Evolutionary conservation across 495 filamentous ascomycete genomes (phyloP).

Genomic region (Cercophora newfieldiana): DNA sequence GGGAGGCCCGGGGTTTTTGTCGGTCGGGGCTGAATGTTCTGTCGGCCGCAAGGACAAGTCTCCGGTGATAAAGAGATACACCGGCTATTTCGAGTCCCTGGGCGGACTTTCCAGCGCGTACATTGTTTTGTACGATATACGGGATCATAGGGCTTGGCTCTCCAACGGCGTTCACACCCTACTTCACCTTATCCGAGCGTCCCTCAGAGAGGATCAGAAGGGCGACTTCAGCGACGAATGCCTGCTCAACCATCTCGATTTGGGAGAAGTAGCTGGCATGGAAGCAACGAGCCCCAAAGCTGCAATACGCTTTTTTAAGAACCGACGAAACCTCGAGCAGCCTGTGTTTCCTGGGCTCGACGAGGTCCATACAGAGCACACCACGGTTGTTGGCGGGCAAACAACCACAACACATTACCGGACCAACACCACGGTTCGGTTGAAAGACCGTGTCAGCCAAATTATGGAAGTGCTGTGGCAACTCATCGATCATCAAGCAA

Average conservation of each 20-base stretch:
- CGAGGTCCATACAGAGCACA: slow-evolving; percentile 12
- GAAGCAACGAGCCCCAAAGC: neutral
- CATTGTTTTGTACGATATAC: slow-evolving; percentile 14
- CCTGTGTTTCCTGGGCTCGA: slow-evolving; percentile 6
- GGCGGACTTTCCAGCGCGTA: slow-evolving; percentile 4
- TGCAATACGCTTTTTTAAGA: slow-evolving; percentile 10
- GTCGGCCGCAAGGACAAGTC: slow-evolving; percentile 16
- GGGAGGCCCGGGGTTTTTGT: slow-evolving; percentile 7
- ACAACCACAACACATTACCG: slow-evolving; percentile 9
- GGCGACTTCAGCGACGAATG: neutral
- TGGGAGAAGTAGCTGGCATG: neutral
- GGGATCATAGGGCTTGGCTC: slow-evolving; percentile 16
- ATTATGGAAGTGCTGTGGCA: slow-evolving; percentile 10
- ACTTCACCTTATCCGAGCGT: slow-evolving; percentile 19
- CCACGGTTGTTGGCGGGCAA: neutral
- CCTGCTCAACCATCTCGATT: neutral
- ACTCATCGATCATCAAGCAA: slow-evolving; percentile 14
- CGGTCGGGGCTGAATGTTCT: neutral
- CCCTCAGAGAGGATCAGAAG: slow-evolving; percentile 5
- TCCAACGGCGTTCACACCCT: slow-evolving; percentile 15
- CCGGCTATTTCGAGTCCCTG: slow-evolving; percentile 5
- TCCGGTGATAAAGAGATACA: neutral
- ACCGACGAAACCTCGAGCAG: slow-evolving; percentile 8
- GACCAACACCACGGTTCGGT: neutral
- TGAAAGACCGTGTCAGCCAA: slow-evolving; percentile 12